A percentile compares a stretch with the other conserved stretches of the same genome.
These are phyloP conservation scores for Stemphylium lycopersici DNA, from an alignment of 2,329 filamentous ascomycete genomes.

Conservation along the genomic window DNA sequence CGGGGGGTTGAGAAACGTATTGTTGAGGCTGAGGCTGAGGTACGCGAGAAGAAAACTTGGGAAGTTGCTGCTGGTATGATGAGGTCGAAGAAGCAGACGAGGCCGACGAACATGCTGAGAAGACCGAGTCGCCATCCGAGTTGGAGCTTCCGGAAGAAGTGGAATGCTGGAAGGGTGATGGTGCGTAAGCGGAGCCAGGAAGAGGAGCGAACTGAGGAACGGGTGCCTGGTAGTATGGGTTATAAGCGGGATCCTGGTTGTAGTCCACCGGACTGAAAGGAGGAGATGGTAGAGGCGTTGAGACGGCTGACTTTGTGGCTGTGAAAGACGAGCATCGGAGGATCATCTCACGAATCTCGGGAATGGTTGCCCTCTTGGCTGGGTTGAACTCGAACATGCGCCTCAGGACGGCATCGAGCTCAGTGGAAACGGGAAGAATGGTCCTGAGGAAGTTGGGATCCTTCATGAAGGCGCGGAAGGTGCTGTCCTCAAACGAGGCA, in stretches of 20 bases:
- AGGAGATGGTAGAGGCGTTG: conserved; percentile 52
- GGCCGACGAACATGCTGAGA: conserved; percentile 47
- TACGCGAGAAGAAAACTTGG: conserved; percentile 37
- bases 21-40: conserved; percentile 18
- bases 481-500: conserved; percentile 90
- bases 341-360: conserved; percentile 79
- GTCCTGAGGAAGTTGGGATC: conserved; percentile 87
- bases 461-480: conserved; percentile 87
- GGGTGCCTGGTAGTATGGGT: conserved; percentile 37
- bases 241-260: conserved; percentile 36
- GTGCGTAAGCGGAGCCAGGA: conserved; percentile 38
- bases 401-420: conserved; percentile 85
- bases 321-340: conserved; percentile 78
- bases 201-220: conserved; percentile 42
- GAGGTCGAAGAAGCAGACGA: conserved; percentile 47
- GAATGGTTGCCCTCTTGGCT: conserved; percentile 77
- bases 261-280: conserved; percentile 52
- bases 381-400: conserved; percentile 89
- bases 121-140: conserved; percentile 50
- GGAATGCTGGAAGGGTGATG: conserved; percentile 40
- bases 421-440: conserved; percentile 87
- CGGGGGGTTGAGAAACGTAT: conserved; percentile 45
- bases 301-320: conserved; percentile 51
- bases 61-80: conserved; percentile 40
- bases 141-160: conserved; percentile 47